phyloP scores from a whole-genome alignment of 495 filamentous ascomycete genomes.

The Aspergillus indologenus region DNA sequence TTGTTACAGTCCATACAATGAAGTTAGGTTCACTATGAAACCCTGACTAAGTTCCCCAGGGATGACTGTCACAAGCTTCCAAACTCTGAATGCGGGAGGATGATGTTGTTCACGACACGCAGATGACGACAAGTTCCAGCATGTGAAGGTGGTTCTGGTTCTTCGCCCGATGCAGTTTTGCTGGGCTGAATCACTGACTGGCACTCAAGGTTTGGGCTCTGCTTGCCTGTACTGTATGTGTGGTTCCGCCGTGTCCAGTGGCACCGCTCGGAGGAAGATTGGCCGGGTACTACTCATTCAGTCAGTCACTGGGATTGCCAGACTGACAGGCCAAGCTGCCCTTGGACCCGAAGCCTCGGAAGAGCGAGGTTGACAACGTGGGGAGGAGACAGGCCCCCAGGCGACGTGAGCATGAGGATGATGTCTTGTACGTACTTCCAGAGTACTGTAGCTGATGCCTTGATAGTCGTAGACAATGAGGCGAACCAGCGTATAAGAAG shows the following conservation, averaged over 20 bases:
- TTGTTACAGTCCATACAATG: no score
- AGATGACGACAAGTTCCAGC: constrained; percentile 11
- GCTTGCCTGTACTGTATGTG: neutral
- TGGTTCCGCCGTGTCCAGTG: neutral
- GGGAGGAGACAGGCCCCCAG: no score
- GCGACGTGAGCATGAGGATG: no score
- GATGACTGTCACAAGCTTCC: constrained; percentile 5
- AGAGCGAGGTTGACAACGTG: neutral
- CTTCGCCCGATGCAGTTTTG: neutral
- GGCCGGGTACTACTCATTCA: neutral
- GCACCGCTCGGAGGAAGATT: neutral
- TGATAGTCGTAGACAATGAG: no score
- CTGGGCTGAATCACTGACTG: neutral
- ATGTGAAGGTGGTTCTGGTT: constrained; percentile 9
- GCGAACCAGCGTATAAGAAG: no score
- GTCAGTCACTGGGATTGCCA: no score
- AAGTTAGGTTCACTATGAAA: neutral
- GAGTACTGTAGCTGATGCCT: no score
- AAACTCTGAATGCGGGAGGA: neutral
- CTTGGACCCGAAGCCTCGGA: neutral
- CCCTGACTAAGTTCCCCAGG: neutral
- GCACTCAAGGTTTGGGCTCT: no score
- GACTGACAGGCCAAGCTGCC: neutral
- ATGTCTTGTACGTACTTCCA: no score
- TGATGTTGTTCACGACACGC: neutral